Base-by-base conservation (phyloP, 2,329 filamentous ascomycete species). In the Hymenoscyphus scutula region DNA sequence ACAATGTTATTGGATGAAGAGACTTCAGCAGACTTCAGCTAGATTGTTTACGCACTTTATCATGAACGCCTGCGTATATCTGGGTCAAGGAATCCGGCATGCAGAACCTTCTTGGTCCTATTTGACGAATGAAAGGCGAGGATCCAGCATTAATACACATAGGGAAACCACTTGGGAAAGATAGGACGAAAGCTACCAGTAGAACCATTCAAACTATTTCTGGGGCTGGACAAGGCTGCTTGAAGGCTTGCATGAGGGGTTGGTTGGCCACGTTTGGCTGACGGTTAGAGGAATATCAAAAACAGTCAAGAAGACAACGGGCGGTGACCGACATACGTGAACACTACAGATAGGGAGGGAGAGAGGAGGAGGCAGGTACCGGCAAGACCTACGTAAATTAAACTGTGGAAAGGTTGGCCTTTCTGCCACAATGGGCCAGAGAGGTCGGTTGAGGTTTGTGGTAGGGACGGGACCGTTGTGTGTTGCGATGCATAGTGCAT, bases 251-350 rank as follows among this genome's bases (percentile, higher is more conserved):
- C 64, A 67, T 66, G 58, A 67, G 51, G 65, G 59, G 61, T 58
- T 60, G 60, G 62, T 60, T 61, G 61, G 65, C 69, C 69, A 71
- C 66, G 70, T 69, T 72, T 67, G 67, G 64, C 29, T 32, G 29
- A 69, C 67, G 69, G 68, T 61, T 72, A 70, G 64, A 62, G 60
- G 67, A 70, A 66, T 65, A 67, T 56, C 70, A 32, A 57, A 27
- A 37, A 37, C 45, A 51, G 32, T 34, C 65, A 66, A 58, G 58
- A 61, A 64, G 68, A 65, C 70, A 67, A 60, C 69, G 68, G 64
- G 59, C 69, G 70, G 72, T 68, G 65, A 70, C 63, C 65, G 68
- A 70, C 71, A 73, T 70, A 70, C 71, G 72, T 70, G 67, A 71
- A 66, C 63, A 69, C 64, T 65, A 68, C 66, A 70, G 58, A 38